A percentile compares a stretch with the other conserved stretches of the same genome.
These are phyloP conservation scores for Ocimum tenuiflorum DNA, from an alignment of 257 asterid species.

Conservation along the genomic window DNA sequence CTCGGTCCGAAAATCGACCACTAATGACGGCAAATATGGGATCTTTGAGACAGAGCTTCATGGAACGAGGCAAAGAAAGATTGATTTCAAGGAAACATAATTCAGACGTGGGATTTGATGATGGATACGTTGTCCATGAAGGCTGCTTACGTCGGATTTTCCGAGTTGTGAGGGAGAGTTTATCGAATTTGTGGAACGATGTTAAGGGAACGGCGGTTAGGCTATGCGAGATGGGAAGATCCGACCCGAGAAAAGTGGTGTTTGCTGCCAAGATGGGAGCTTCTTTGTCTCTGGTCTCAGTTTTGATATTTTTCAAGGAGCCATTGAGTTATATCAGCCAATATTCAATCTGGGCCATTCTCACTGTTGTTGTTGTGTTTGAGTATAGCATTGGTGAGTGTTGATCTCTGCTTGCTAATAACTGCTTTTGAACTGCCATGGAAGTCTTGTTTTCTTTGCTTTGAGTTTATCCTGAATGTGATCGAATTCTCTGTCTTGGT, in stretches of 20 bases:
- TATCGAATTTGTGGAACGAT: conserved; percentile 20
- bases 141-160: conserved; percentile 31
- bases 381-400: conserved; percentile 58
- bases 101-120: conserved; percentile 41
- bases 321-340: conserved; percentile 44
- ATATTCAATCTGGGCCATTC: conserved; percentile 66
- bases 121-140: conserved; percentile 17
- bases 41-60: conserved; percentile 61
- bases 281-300: conserved; percentile 51
- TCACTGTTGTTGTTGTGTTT: conserved; percentile 81
- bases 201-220: conserved; percentile 23
- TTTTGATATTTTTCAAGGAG: conserved; percentile 54
- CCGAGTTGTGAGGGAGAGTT: conserved; percentile 20
- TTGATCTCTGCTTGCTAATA: background rate
- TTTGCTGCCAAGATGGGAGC: conserved; percentile 58
- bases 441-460: no score
- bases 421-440: background rate
- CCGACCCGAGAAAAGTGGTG: conserved; percentile 60
- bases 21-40: conserved; percentile 54
- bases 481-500: no score
- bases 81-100: conserved; percentile 36
- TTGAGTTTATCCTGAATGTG: no score
- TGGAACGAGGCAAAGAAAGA: conserved; percentile 49
- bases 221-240: conserved; percentile 45
- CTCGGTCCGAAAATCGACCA: background rate